Conservation (phyloP, 2,329 filamentous ascomycete genomes). For the Knoxdaviesia capensis region DNA sequence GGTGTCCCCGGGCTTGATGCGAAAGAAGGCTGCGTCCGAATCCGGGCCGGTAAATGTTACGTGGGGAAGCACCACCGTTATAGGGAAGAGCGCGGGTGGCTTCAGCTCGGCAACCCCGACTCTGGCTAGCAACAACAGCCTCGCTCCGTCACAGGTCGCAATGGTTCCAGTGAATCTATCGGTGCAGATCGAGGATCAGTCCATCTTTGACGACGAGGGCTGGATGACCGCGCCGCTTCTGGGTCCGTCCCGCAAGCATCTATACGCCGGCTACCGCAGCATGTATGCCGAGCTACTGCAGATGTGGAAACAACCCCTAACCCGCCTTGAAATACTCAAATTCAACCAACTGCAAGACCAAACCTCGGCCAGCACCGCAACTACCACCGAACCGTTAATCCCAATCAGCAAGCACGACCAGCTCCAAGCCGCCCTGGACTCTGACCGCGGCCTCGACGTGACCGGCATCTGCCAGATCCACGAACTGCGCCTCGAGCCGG, state of each 20-base stretch:
- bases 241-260: conserved; percentile 23
- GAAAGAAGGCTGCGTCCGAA: neutral
- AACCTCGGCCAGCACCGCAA: neutral
- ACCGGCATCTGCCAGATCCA: conserved; percentile 42
- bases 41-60: conserved; percentile 15
- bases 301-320: conserved; percentile 42
- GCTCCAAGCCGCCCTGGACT: conserved; percentile 26
- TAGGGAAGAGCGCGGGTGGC: conserved; percentile 23
- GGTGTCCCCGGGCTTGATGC: no score
- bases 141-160: no score
- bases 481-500: conserved; percentile 39
- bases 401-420: conserved; percentile 36
- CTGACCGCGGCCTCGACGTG: conserved; percentile 38
- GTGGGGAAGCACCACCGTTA: conserved; percentile 25
- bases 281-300: conserved; percentile 50
- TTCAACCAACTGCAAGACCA: conserved; percentile 42
- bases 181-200: conserved; percentile 36
- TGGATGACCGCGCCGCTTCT: conserved; percentile 40
- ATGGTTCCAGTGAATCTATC: no score
- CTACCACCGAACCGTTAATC: conserved; percentile 20
- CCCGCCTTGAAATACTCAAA: conserved; percentile 46
- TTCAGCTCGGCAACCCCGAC: conserved; percentile 13
- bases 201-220: conserved; percentile 48
- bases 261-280: conserved; percentile 40
- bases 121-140: no score